Base-by-base conservation (phyloP, 1,284 basidiomycete genomes). In the Ustilago curta region DNA sequence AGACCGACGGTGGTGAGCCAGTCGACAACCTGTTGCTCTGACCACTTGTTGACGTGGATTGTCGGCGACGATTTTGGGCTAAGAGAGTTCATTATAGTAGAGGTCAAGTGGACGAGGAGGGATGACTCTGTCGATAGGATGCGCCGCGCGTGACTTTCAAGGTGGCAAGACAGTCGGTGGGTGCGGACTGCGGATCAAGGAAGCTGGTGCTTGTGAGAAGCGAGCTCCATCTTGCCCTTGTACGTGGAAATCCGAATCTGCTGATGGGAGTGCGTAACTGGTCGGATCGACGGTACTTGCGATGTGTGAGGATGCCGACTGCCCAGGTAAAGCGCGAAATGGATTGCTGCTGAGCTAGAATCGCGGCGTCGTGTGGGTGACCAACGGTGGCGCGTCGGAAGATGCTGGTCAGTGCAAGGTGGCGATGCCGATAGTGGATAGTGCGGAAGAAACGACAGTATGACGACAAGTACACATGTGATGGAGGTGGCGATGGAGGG, bases 1-100 rank as follows among this genome's bases (percentile, higher is more conserved):
- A 81, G 62, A 12, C 72, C 76, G 32, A 76, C 59, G 12, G 68
- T 53, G 39, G 70, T 40, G 23, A 83, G 76, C 78, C 79, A 83
- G n/a, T 77, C 69, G 23, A 68, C 45, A 37, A 83, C 81, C 42
- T 68, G 73, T 35, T 69, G 51, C 21, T 72, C 68, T 16, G 79
- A 69, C 81, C 81, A 82, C 39, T 69, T 65, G 57, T 63, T 79
- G 60, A 81, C 70, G 57, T 81, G 78, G 6, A 68, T 37, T 6
- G 64, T 68, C 39, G 74, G 68, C 35, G 78, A 76, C 18, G 61
- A 60, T 32, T 45, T 58, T 27, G 73, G 73, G 37, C 71, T 74
- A 21, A 69, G 59, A 2, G 65, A 60, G 7, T 61, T 44, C 71
- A 74, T 74, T 27, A 2, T 61, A 25, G 40, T 19, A 2, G 40